These are phyloP conservation scores for Rhizopogon vulgaris DNA, from an alignment of 768 basidiomycete genomes.

Conservation along the genomic window DNA sequence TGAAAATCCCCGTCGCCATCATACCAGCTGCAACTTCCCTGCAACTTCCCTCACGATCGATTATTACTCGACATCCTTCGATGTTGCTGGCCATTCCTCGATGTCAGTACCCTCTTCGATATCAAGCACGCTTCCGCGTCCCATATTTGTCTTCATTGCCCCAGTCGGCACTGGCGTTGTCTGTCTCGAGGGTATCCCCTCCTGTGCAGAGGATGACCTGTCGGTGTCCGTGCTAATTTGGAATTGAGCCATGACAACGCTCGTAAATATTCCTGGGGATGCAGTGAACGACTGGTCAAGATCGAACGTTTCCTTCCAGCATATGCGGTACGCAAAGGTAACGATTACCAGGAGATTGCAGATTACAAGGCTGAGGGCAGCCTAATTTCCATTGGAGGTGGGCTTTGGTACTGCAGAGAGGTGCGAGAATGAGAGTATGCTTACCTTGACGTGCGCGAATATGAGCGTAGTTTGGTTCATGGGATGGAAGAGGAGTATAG, in stretches of 20 bases:
- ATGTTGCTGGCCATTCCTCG: neutral
- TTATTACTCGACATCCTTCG: neutral
- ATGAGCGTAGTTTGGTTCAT: conserved; percentile 9
- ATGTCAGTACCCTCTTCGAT: neutral
- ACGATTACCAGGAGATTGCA: conserved; percentile 25
- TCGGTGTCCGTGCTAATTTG: neutral
- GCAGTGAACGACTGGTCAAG: conserved; percentile 1
- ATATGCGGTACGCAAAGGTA: conserved; percentile 15
- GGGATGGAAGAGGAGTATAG: conserved; percentile 3
- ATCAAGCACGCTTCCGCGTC: neutral
- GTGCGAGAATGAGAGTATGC: neutral
- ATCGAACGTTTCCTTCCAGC: neutral
- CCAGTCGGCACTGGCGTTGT: neutral
- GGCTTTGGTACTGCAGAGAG: neutral
- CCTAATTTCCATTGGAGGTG: conserved; percentile 1
- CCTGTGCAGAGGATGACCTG: neutral
- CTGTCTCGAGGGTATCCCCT: neutral
- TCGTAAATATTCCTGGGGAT: neutral
- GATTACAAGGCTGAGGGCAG: conserved; percentile 18
- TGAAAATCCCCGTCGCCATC: neutral
- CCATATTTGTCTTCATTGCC: neutral
- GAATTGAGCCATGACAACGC: neutral
- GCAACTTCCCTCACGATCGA: neutral
- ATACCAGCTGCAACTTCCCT: neutral
- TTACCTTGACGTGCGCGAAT: conserved; percentile 17